Base-by-base conservation (phyloP, 305 asterid species). In the Solanum hybrid region DNA sequence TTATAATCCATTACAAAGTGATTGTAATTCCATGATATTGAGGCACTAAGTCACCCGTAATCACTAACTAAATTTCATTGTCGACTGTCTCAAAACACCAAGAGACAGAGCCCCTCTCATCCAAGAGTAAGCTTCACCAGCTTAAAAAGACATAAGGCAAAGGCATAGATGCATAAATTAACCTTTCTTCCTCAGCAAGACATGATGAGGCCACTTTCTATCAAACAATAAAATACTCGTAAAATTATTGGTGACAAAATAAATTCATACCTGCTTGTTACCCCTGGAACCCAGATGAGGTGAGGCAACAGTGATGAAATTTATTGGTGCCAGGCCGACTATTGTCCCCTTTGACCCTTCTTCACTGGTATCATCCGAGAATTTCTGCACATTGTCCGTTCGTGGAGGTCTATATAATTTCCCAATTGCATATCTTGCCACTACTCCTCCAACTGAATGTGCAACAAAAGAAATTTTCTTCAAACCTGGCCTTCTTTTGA, bases 271-370 rank as follows among this genome's bases (percentile, higher is more conserved):
- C 98, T 98, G 99, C 94, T 95, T 95, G 92, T 98, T 94, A 86
- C 99, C 99, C 94, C 98, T 94, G 39, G 99, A 98, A 91, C 99
- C 99, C 91, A 98, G 98, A 95, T 98, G 99, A 89, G 99, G 99
- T 92, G 98, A 95, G 89, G 99, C 99, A 90, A 95, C 98, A 31
- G 98, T 97, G 79, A 97, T 92, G 85, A 97, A 97, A 94, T 96
- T 97, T 36, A 97, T 83, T 27, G 99, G 98, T 89, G 94, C 97
- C 89, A 97, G 95, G 88, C 94, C 96, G 89, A 98, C 98, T 90
- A 97, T 95, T 89, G 97, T 94, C 86, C 95, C 97, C 90, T 92
- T 96, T 57, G 95, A 92, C 90, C 90, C 95, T 89, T 93, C 94
- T 90, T 34, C 88, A 91, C 65, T 41, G 73, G 80, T 88, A 92